Base-by-base conservation (phyloP, 2,329 filamentous ascomycete species). In the Pseudogymnoascus sp. region DNA sequence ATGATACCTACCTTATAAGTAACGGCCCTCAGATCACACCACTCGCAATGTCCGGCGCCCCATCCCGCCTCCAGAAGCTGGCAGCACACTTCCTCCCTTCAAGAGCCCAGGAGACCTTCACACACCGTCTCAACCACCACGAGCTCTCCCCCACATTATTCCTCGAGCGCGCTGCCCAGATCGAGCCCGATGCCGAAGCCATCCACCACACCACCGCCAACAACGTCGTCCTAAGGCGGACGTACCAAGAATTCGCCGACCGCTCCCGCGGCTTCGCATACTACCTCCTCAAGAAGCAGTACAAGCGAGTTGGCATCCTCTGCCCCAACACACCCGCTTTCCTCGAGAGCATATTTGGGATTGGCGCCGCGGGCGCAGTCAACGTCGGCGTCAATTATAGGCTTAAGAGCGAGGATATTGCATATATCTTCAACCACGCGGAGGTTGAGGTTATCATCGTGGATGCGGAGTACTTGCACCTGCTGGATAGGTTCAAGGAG, bases 251-350 rank as follows among this genome's bases (percentile, higher is more conserved):
- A 71, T 86, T 92, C 64, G 90, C 95, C 14, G 90, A 96, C 71
- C 90, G 95, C 45, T 90, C 93, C 2, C 80, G 90, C 43, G 95
- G 93, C 0, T 79, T 99, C 16, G 93, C 92, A 12, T 97, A 96
- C 76, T 97, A 89, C 73, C 74, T 99, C 63, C 83, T 84, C 68
- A 90, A 90, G 74, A 85, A 90, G 71, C 82, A 83, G 4, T 86
- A 85, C 71, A 88, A 85, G 70, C 83, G 90, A 64, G 89, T 97
- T 5, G 95, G 95, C 5, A 88, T 99, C 58, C 80, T 99, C 9
- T 88, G 87, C 7, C 90, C 95, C 2, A 99, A 99, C 73, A 99
- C 95, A 0, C 95, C 95, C 0, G 93, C 93, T 0, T 97, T 97
- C 70, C 80, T 99, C 28, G 93, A 97, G 76, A 84, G 87, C 5